These are phyloP conservation scores for Gastrodia elata DNA, from an alignment of 106 monocot genomes.

Conservation along the genomic window DNA sequence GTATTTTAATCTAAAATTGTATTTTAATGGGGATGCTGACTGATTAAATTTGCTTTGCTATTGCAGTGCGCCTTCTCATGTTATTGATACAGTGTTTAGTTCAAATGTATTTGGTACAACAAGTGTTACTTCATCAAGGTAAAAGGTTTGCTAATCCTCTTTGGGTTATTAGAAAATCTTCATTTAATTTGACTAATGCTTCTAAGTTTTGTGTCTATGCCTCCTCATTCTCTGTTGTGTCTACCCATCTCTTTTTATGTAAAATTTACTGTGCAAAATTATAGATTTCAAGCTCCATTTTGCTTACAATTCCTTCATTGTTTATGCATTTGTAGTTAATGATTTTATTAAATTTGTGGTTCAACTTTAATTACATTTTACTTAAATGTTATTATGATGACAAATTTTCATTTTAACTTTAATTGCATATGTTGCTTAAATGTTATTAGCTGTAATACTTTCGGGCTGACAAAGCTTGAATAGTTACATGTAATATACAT, in stretches of 20 bases:
- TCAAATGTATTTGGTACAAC: constrained; percentile 47
- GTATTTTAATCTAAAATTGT: not conserved
- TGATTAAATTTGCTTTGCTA: not conserved
- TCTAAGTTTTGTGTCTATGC: not conserved
- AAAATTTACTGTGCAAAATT: not conserved
- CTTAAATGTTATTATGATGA: too few relatives aligned
- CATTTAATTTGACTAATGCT: not conserved
- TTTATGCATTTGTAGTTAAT: too few relatives aligned
- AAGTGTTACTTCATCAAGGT: constrained; percentile 38
- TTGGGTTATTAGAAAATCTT: not conserved
- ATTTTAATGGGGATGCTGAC: not conserved
- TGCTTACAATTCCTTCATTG: not conserved
- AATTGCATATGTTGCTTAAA: too few relatives aligned
- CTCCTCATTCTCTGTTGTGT: not conserved
- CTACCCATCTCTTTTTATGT: not conserved
- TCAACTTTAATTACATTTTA: too few relatives aligned
- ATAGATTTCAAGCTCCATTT: not conserved
- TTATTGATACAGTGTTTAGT: constrained; percentile 34
- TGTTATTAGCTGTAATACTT: too few relatives aligned
- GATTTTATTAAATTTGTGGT: too few relatives aligned
- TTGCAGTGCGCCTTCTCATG: constrained; percentile 62
- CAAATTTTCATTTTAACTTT: too few relatives aligned
- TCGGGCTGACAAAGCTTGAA: too few relatives aligned
- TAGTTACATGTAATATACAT: too few relatives aligned
- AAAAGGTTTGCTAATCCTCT: not conserved